Conservation (phyloP, 371 early-diverging fungal genomes). For the Circinella umbellata region DNA sequence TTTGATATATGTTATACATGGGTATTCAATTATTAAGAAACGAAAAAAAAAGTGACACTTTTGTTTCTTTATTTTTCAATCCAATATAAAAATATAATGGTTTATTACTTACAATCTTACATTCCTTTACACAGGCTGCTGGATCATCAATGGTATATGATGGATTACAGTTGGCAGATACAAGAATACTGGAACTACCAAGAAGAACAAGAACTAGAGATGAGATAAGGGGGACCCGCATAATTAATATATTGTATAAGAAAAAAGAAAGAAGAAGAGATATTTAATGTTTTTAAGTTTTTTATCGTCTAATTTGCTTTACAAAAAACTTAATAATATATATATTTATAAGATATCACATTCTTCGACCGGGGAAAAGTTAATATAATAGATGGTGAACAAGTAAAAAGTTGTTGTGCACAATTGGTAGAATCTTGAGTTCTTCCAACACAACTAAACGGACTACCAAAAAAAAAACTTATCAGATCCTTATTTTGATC, state of each 20-base stretch:
- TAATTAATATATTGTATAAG: not conserved
- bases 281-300: too few species aligned
- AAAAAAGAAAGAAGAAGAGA: not conserved
- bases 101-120: slow-evolving; percentile 33
- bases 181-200: slow-evolving; percentile 18
- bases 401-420: not conserved
- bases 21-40: not conserved
- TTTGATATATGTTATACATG: too few species aligned
- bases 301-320: not conserved
- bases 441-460: not conserved
- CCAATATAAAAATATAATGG: not conserved
- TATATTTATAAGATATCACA: too few species aligned
- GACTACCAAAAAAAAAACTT: not conserved
- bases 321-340: too few species aligned
- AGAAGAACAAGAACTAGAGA: slow-evolving; percentile 5
- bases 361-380: too few species aligned
- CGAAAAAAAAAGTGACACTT: too few species aligned
- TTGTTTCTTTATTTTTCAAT: not conserved
- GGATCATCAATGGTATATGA: slow-evolving; percentile 33
- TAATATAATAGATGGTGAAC: too few species aligned
- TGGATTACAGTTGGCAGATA: slow-evolving; percentile 42
- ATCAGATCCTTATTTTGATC: slow-evolving; percentile 9
- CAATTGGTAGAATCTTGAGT: slow-evolving; percentile 4
- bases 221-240: too few species aligned
- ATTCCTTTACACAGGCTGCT: slow-evolving; percentile 34